Percentiles rank a stretch among this genome's conserved stretches.
Conservation (phyloP, 2,329 filamentous ascomycete species). For the Zymoseptoria pseudotritici region DNA sequence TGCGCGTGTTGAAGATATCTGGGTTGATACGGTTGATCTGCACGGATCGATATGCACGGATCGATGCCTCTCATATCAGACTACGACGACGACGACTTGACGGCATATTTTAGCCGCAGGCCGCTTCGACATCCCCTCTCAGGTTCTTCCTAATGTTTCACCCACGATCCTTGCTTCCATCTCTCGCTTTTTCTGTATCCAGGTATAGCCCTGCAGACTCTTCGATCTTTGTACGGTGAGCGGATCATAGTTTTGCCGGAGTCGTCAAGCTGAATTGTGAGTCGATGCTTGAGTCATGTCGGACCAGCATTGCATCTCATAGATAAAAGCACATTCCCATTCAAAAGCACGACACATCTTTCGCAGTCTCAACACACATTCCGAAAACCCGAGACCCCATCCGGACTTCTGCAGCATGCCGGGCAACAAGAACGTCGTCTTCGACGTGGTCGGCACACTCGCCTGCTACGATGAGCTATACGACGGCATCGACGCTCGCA, state of each 20-base stretch:
- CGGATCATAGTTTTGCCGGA: not conserved
- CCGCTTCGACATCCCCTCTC: not conserved
- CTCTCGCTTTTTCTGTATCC: not conserved
- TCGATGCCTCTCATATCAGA: not conserved
- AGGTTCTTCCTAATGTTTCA: not conserved
- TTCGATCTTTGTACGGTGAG: not conserved
- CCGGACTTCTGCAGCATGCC: not conserved
- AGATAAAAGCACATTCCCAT: not conserved
- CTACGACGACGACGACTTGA: not conserved
- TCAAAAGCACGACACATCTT: not conserved
- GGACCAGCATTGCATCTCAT: not conserved
- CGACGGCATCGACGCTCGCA: constrained; percentile 33
- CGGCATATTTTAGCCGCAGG: not conserved
- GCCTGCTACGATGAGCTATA: constrained; percentile 41
- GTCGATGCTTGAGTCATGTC: not conserved
- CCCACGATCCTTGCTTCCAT: not conserved
- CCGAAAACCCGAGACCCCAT: not conserved
- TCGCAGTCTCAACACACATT: not conserved
- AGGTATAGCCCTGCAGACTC: not conserved
- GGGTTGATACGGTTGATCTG: not conserved
- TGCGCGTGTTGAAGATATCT: too few relatives aligned
- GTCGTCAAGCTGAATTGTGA: not conserved
- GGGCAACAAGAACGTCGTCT: constrained; percentile 21
- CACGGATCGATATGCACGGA: not conserved
- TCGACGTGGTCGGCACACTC: constrained; percentile 44